phyloP scores from a whole-genome alignment of 441 rosid genomes.

The Euphorbia celastroides region DNA sequence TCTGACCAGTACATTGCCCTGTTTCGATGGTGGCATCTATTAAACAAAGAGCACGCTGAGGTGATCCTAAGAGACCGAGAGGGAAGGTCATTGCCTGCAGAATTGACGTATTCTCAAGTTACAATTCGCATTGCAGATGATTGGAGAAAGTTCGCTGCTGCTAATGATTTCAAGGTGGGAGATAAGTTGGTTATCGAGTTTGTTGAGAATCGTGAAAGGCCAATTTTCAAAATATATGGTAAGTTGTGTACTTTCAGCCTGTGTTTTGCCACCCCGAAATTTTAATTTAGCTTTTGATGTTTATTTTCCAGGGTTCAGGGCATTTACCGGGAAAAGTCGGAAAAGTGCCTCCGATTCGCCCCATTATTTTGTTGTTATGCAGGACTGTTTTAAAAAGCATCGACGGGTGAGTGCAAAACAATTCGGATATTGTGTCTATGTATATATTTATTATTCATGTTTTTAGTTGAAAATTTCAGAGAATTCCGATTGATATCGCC shows the following conservation, averaged over 20 bases:
- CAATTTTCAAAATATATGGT: slow-evolving; percentile 7
- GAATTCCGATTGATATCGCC: not conserved
- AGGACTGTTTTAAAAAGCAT: not conserved
- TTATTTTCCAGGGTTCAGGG: slow-evolving; percentile 1
- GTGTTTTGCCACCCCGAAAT: not conserved
- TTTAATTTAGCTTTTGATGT: not conserved
- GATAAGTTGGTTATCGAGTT: slow-evolving; percentile 5
- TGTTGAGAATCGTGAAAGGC: not conserved
- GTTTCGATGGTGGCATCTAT: not conserved
- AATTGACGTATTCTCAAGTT: not conserved
- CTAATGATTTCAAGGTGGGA: slow-evolving; percentile 8
- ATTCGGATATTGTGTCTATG: not conserved
- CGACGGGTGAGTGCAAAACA: slow-evolving; percentile 1
- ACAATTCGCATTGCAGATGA: slow-evolving; percentile 2
- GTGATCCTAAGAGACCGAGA: slow-evolving; percentile 5
- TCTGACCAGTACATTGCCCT: slow-evolving; percentile 5
- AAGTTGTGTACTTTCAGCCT: not conserved
- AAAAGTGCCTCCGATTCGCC: slow-evolving; percentile 3
- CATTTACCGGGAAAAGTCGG: not conserved
- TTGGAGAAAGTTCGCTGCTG: slow-evolving; percentile 6
- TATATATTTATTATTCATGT: not conserved
- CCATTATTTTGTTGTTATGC: not conserved
- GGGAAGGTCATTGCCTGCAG: slow-evolving; percentile 17
- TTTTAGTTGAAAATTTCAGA: slow-evolving; percentile 2
- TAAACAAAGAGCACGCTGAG: not conserved